Conservation (phyloP, 2,329 filamentous ascomycete species). For the Epichloe festucae region DNA sequence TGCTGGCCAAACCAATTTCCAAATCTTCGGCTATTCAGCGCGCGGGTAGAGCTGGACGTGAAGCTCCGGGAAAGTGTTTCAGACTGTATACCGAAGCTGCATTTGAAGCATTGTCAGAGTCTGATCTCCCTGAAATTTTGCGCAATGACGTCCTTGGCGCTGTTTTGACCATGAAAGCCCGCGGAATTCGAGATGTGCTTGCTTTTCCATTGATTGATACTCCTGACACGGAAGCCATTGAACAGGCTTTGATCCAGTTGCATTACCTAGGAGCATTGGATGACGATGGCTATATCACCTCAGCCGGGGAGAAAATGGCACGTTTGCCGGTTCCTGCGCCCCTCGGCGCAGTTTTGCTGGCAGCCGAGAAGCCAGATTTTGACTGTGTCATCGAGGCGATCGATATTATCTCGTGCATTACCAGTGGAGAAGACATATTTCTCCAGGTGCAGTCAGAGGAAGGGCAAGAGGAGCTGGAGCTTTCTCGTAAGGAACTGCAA, state of each 20-base stretch:
- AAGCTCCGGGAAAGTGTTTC: slow-evolving; percentile 81
- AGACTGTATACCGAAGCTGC: slow-evolving; percentile 74
- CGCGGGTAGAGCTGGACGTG: slow-evolving; percentile 82
- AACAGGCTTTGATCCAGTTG: slow-evolving; percentile 71
- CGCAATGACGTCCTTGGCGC: slow-evolving; percentile 80
- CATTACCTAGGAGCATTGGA: slow-evolving; percentile 65
- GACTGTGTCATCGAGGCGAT: slow-evolving; percentile 73
- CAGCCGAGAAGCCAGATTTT: slow-evolving; percentile 55
- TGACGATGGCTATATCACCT: slow-evolving; percentile 59
- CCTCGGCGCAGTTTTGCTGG: slow-evolving; percentile 70
- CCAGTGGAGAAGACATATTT: slow-evolving; percentile 50
- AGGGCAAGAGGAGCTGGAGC: slow-evolving; percentile 38
- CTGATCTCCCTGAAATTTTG: slow-evolving; percentile 78
- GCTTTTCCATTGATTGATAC: slow-evolving; percentile 76
- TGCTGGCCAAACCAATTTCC: slow-evolving; percentile 82
- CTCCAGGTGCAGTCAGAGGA: slow-evolving; percentile 46
- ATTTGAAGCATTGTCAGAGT: slow-evolving; percentile 56
- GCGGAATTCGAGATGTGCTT: slow-evolving; percentile 70
- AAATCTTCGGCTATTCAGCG: slow-evolving; percentile 88
- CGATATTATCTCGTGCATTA: slow-evolving; percentile 61
- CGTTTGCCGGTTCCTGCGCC: slow-evolving; percentile 71
- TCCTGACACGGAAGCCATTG: slow-evolving; percentile 63
- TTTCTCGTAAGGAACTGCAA: slow-evolving; percentile 41
- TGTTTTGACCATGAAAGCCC: slow-evolving; percentile 84
- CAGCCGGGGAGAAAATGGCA: slow-evolving; percentile 63